A percentile compares a stretch with the other conserved stretches of the same genome.
These are phyloP conservation scores for Mucor circinelloides DNA, from an alignment of 371 early-diverging fungal species.

Conservation along the genomic window DNA sequence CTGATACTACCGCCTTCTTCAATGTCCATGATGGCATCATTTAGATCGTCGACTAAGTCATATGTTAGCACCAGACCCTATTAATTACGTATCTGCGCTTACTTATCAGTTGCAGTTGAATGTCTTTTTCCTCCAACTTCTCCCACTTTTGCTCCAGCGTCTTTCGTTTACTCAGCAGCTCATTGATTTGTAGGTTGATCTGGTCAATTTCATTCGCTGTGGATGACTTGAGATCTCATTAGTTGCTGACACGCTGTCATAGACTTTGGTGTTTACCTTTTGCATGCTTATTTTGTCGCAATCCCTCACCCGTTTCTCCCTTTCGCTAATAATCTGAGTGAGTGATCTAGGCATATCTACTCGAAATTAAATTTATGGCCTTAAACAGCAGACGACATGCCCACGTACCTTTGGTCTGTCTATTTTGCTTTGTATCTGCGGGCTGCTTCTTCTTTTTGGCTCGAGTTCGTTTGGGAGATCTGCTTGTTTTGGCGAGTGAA, in stretches of 20 bases:
- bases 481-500: constrained; percentile 34
- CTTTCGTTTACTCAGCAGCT: constrained; percentile 54
- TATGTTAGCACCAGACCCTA: not conserved
- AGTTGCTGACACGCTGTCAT: not conserved
- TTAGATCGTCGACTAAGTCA: constrained; percentile 41
- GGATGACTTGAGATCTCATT: constrained; percentile 29
- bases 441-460: constrained; percentile 45
- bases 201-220: constrained; percentile 62
- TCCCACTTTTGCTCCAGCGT: constrained; percentile 56
- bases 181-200: constrained; percentile 61
- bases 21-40: constrained; percentile 38
- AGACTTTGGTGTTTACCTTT: too few species aligned
- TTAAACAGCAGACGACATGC: too few species aligned
- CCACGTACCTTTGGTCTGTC: constrained; percentile 7
- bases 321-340: constrained; percentile 47
- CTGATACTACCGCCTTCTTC: constrained; percentile 29
- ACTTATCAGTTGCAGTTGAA: constrained; percentile 30
- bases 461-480: constrained; percentile 30
- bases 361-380: not conserved
- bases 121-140: constrained; percentile 59
- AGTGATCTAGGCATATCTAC: constrained; percentile 26
- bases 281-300: constrained; percentile 55
- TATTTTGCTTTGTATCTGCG: constrained; percentile 7
- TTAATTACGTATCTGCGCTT: not conserved
- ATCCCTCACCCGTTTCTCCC: constrained; percentile 55